Conservation (phyloP, 768 basidiomycete species). For the Termitomyces sp. region DNA sequence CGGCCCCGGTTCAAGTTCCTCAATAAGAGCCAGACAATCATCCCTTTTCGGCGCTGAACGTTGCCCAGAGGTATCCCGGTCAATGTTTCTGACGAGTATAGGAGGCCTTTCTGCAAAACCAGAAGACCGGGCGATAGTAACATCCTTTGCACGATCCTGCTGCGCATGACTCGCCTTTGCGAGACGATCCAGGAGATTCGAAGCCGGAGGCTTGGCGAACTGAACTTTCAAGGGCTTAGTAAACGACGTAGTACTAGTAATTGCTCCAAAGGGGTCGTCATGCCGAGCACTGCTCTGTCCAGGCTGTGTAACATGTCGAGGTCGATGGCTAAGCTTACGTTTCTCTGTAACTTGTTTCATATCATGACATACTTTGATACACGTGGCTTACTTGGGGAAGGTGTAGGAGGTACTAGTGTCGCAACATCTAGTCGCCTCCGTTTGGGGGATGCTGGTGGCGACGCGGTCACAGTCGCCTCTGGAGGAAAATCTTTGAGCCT, state of each 20-base stretch:
- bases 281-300: neutral
- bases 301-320: neutral
- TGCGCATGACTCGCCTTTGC: constrained; percentile 26
- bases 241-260: neutral
- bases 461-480: constrained; percentile 1
- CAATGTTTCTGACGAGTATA: constrained; percentile 2
- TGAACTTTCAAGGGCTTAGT: constrained; percentile 7
- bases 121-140: constrained; percentile 19
- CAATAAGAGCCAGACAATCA: constrained; percentile 63
- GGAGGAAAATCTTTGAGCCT: constrained; percentile 40
- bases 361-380: neutral
- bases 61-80: neutral
- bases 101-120: constrained; percentile 33
- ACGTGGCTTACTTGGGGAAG: constrained; percentile 55
- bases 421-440: constrained; percentile 35
- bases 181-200: constrained; percentile 48
- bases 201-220: constrained; percentile 36
- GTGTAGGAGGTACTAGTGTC: constrained; percentile 50
- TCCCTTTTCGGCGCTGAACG: constrained; percentile 35
- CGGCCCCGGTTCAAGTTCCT: constrained; percentile 76
- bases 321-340: constrained; percentile 32
- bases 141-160: constrained; percentile 8
- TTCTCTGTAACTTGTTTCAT: constrained; percentile 24
- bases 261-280: constrained; percentile 1
- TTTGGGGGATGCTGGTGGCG: constrained; percentile 35